These are phyloP conservation scores for Cadophora luteo-olivacea DNA, from an alignment of 2,329 filamentous ascomycete species.

Conservation along the genomic window DNA sequence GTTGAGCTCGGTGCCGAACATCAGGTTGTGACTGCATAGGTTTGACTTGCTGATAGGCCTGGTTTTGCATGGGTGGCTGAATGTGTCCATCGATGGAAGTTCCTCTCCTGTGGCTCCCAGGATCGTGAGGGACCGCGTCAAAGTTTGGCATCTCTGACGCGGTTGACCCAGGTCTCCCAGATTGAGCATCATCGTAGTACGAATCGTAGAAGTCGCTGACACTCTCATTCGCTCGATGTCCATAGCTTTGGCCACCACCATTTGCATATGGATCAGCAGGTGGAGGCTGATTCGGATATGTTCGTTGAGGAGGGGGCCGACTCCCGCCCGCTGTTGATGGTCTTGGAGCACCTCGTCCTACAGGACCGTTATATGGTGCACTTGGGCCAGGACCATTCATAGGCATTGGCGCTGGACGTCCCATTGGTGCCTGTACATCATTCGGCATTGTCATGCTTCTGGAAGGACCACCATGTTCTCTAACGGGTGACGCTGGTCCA, in stretches of 20 bases:
- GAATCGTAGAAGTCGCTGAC: conserved; percentile 61
- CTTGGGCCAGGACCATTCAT: conserved; percentile 43
- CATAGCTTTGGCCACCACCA: conserved; percentile 41
- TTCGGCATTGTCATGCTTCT: conserved; percentile 68
- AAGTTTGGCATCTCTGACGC: conserved; percentile 44
- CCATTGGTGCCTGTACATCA: conserved; percentile 52
- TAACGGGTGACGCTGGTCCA: conserved; percentile 37
- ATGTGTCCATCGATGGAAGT: conserved; percentile 42
- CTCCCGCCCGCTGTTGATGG: conserved; percentile 62
- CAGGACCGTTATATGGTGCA: conserved; percentile 54
- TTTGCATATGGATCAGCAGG: conserved; percentile 26
- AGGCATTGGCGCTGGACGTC: conserved; percentile 35
- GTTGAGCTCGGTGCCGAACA: conserved; percentile 55
- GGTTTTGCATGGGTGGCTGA: conserved; percentile 47
- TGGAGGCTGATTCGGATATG: conserved; percentile 53
- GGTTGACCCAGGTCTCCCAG: conserved; percentile 34
- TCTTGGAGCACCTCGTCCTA: conserved; percentile 55
- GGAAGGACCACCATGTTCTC: conserved; percentile 56
- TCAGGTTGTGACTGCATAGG: conserved; percentile 73
- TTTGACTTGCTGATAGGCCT: conserved; percentile 52
- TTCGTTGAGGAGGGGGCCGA: conserved; percentile 59
- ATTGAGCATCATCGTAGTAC: conserved; percentile 54
- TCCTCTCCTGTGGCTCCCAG: conserved; percentile 35
- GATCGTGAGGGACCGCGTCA: conserved; percentile 31
- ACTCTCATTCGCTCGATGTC: conserved; percentile 45